phyloP scores from a whole-genome alignment of 1,284 basidiomycete species.

The Rhodotorula sp. region DNA sequence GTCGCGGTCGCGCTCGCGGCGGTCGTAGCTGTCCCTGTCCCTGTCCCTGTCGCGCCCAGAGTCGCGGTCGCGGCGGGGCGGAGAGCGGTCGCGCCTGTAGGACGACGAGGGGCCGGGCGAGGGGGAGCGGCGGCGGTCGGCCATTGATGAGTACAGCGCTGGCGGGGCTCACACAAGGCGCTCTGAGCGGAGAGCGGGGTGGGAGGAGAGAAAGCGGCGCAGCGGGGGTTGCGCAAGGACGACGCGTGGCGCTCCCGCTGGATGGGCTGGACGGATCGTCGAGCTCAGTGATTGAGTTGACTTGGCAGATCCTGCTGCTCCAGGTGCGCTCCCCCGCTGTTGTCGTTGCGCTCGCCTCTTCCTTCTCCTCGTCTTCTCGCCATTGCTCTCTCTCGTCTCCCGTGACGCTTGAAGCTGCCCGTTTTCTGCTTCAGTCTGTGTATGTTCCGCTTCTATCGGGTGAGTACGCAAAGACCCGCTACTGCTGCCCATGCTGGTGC shows the following conservation, averaged over 20 bases:
- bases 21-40: background rate
- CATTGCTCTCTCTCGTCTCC: background rate
- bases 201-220: background rate
- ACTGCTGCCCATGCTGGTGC: too few relatives aligned
- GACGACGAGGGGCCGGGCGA: background rate
- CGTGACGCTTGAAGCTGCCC: too few relatives aligned
- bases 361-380: background rate
- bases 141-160: background rate
- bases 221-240: too few relatives aligned
- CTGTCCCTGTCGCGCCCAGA: background rate
- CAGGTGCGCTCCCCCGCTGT: background rate
- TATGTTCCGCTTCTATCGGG: too few relatives aligned
- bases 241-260: too few relatives aligned
- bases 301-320: background rate
- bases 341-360: background rate
- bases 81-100: background rate
- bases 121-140: background rate
- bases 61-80: background rate
- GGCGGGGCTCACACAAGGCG: too few relatives aligned
- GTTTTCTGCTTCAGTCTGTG: too few relatives aligned
- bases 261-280: too few relatives aligned
- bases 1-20: background rate
- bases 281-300: background rate
- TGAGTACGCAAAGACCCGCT: too few relatives aligned
- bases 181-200: too few relatives aligned